These are phyloP conservation scores for Deinandra increscens DNA, from an alignment of 129 eudicot genomes.

Conservation along the genomic window DNA sequence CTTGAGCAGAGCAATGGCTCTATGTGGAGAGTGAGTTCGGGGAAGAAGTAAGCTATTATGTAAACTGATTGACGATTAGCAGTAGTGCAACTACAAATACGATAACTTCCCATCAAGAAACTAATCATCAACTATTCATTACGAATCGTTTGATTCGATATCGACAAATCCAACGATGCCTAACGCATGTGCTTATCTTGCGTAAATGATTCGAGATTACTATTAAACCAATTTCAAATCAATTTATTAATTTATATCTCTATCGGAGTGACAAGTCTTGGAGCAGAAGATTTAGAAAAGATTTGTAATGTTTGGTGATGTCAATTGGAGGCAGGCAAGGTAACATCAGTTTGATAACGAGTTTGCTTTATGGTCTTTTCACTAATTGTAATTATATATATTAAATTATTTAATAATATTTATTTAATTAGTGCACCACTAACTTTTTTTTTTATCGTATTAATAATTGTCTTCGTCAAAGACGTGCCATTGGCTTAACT, in stretches of 20 bases:
- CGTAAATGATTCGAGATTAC: neutral
- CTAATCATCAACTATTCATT: neutral
- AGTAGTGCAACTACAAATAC: neutral
- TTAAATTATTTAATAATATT: conserved; percentile 14
- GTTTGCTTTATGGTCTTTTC: conserved; percentile 32
- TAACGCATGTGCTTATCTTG: neutral
- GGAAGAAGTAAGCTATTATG: too few relatives aligned
- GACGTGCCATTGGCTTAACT: conserved; percentile 48
- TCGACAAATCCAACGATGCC: neutral
- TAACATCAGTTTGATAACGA: conserved; percentile 39
- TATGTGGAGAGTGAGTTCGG: too few relatives aligned
- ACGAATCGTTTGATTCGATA: neutral
- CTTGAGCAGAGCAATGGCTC: too few relatives aligned
- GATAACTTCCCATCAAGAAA: neutral
- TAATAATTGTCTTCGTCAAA: conserved; percentile 38
- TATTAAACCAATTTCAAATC: neutral
- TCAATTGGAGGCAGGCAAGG: conserved; percentile 39
- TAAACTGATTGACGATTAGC: neutral
- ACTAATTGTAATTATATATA: conserved; percentile 15
- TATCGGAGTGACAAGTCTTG: conserved; percentile 27
- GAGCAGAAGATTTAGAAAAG: conserved; percentile 38
- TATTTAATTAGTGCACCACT: conserved; percentile 37
- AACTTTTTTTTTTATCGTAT: conserved; percentile 28
- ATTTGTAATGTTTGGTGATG: conserved; percentile 51
- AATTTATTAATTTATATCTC: neutral